Percentiles rank a stretch among this genome's conserved stretches.
Evolutionary conservation across 768 basidiomycete species (phyloP).

Genomic region (Terana coerulea): DNA sequence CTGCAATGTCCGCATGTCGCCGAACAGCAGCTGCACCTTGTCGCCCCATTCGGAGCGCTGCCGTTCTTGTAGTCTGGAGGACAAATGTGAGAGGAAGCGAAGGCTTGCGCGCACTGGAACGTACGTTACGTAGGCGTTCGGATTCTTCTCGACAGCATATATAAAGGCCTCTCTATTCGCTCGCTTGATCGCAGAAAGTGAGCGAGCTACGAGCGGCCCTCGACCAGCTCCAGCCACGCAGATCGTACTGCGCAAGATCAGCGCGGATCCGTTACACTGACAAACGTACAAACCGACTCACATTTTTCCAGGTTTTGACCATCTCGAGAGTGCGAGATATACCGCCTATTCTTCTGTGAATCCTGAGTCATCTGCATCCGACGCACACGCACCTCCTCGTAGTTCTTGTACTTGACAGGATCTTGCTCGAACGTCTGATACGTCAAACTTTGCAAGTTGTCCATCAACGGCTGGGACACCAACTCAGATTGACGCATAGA

Average conservation of each 20-base stretch:
- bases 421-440: slow-evolving; percentile 99
- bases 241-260: slow-evolving; percentile 53
- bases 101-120: slow-evolving; percentile 28
- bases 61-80: slow-evolving; percentile 73
- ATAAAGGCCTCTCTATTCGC: slow-evolving; percentile 59
- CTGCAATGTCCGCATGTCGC: slow-evolving; percentile 87
- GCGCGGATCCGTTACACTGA: not conserved
- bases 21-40: slow-evolving; percentile 78
- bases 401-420: slow-evolving; percentile 92
- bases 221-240: slow-evolving; percentile 95
- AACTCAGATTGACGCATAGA: not conserved
- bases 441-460: slow-evolving; percentile 91
- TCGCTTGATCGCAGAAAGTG: slow-evolving; percentile 71
- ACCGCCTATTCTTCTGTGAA: slow-evolving; percentile 54
- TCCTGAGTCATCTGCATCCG: not conserved
- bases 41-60: slow-evolving; percentile 80
- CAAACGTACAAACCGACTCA: slow-evolving; percentile 34
- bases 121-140: slow-evolving; percentile 92
- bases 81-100: not conserved
- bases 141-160: slow-evolving; percentile 95
- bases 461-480: slow-evolving; percentile 82
- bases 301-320: slow-evolving; percentile 55
- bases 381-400: slow-evolving; percentile 72
- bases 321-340: slow-evolving; percentile 72
- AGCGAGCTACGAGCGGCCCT: slow-evolving; percentile 87